Base-by-base conservation (phyloP, 2,329 filamentous ascomycete genomes). In the Sphaerulina musiva region DNA sequence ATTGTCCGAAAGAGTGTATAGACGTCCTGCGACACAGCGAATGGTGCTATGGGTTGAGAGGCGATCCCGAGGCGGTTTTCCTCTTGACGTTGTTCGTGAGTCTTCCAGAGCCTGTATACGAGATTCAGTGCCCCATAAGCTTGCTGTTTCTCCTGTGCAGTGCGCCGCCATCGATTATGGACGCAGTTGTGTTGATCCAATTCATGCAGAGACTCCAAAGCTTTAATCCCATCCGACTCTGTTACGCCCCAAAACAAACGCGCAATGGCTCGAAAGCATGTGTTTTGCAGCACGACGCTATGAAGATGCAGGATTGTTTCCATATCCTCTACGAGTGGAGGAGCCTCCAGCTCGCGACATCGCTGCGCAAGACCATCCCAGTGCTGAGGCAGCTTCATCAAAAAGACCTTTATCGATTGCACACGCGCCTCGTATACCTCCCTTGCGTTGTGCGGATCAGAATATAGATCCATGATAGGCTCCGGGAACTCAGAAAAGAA, bases 281-380 rank as follows among this genome's bases (percentile, higher is more conserved):
- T 76, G 1, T 66, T 68, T 60, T 82, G 79, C 6, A 86, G 68
- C 1, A 76, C 71, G 0, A 70, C 64, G 0, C 82, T 85, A 6
- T 64, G 65, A 10, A 84, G 65, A 5, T 66, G 64, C 36, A 85
- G 72, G 10, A 68, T 60, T n/a, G 66, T 64, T 4, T 74, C 65
- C 29, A 86, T 68, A 61, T 86, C 83, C 50, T 75, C 73, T 34
- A 80, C 74, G n/a, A 83, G 68, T 4, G 82, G 78, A 3, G 82
- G 82, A 59, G 76, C 79, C 1, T 68, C 66, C 40, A 75, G 70
- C 17, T 44, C 36, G 26, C 57, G 62, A 52, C 70, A 61, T 32
- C 43, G 40, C 8, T 53, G 10, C 2, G 58, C 47, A 8, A 69
- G 12, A 6, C 14, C 32, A 2, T 62, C 53, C 58, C 57, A 60